Evolutionary conservation across 1,284 basidiomycete genomes (phyloP), one percentile per base, ranked within the genome.

Genomic region (Cryptococcus jaspeensis): DNA sequence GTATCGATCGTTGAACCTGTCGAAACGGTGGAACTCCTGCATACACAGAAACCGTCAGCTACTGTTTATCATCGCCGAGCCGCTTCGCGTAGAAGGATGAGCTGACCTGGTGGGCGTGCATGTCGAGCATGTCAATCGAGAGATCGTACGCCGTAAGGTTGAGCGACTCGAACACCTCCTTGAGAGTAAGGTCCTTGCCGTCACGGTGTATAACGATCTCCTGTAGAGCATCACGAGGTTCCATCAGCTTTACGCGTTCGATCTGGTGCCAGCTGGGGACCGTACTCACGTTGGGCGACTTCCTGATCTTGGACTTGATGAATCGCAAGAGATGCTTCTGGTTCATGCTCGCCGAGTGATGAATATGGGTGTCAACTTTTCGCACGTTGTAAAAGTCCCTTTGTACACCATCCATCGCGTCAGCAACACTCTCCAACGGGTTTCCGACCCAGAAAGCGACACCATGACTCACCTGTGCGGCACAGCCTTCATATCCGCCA

Each of bases 251-350:
- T 32, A 4, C 9, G 28, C 28, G 28, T 9, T 9, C 4, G 9
- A 9, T 9, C 9, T 32, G 5, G 4, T 9, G 5, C 28, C 28
- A 32, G 9, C 38, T 15, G 1, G 53, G 42, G n/a, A 28, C 16
- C 35, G 5, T 38, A 59, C 73, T 56, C 23, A 80, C 80, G 60
- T 84, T 75, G 5, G 83, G 81, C 39, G 73, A 74, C 40, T 78
- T 78, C 72, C 81, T 82, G 76, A 84, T 79, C 78, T 99, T 98
- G 44, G 88, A 87, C 77, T 99, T 99, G 82, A 99, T 99, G 80
- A 99, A 99, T 5, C 96, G 92, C 23, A 99, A 81, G n/a, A 99
- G 80, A 79, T 99, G 96, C 79, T 99, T 99, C 76, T 99, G 96
- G 76, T 99, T 99, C 95, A 99, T 98, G 75, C 90, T 89, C 53